Evolutionary conservation across 371 early-diverging fungal genomes (phyloP).

Genomic region (Encephalitozoon cuniculi): DNA sequence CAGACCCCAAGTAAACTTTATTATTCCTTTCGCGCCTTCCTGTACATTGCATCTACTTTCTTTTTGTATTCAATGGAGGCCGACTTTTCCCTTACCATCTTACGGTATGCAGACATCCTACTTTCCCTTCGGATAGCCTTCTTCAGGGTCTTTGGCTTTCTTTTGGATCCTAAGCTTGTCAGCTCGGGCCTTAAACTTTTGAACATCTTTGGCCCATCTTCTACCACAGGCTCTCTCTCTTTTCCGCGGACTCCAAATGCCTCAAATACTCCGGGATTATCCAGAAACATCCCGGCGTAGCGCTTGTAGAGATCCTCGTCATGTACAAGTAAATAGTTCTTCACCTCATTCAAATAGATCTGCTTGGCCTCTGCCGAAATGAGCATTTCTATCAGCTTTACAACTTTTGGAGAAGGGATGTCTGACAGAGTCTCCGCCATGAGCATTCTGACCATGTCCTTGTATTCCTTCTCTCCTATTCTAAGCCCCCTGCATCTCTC

Average conservation of each 20-base stretch:
- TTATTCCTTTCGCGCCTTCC: background rate
- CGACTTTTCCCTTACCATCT: background rate
- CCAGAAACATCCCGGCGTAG: conserved; percentile 28
- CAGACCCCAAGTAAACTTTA: background rate
- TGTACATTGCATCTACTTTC: background rate
- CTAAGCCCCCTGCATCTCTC: background rate
- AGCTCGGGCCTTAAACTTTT: background rate
- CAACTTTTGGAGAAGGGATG: background rate
- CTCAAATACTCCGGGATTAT: conserved; percentile 1
- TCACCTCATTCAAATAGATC: conserved; percentile 40
- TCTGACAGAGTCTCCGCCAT: background rate
- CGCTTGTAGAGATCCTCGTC: conserved; percentile 12
- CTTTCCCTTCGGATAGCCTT: background rate
- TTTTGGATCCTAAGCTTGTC: background rate
- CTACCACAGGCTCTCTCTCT: background rate
- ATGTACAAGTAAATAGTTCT: conserved; percentile 20
- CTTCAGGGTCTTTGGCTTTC: background rate
- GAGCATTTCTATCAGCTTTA: background rate
- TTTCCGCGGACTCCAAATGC: conserved; percentile 30
- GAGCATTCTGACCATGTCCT: background rate
- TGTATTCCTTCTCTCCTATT: background rate
- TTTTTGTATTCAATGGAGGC: background rate
- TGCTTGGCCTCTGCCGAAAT: conserved; percentile 2
- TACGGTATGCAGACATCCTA: background rate
- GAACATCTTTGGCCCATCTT: background rate